Evolutionary conservation across 805 yeast species (phyloP), one percentile per base, ranked within the genome.

Genomic region (Ogataea naganishii): DNA sequence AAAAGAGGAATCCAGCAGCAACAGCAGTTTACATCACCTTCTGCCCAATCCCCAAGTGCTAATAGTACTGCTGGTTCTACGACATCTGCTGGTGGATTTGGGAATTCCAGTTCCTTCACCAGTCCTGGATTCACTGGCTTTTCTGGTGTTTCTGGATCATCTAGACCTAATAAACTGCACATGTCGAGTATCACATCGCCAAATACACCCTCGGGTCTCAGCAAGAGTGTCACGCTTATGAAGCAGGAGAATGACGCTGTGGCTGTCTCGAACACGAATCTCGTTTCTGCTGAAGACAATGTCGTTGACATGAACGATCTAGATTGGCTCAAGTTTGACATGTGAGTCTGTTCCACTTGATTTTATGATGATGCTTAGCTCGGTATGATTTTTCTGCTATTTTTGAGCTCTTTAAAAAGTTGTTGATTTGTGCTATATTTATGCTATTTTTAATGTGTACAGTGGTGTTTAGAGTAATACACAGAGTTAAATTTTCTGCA

Each of bases 311-410:
- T 46, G 26, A 44, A 43, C 14, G 58, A 54, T 31, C 40, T 56
- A 12, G 61, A 54, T 18, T 56, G 61, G 61, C 37, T 56, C 19
- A 53, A 49, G 31, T 56, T 56, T 40, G 59, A 53, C 27, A 47
- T 51, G 28, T 53, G 30, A 38, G 6, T n/a, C 25, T 12, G 16
- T 4, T 7, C 13, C 9, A 23, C 25, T 3, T 14, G 15, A 20
- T 6, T 28, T 11, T n/a, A 12, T 20, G 26, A 20, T 9, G 7
- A 20, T 17, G 6, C n/a, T n/a, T n/a, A n/a, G n/a, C n/a, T n/a
- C n/a, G n/a, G n/a, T n/a, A n/a, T n/a, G n/a, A n/a, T n/a, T n/a
- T n/a, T n/a, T n/a, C n/a, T n/a, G n/a, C n/a, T n/a, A n/a, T n/a
- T n/a, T n/a, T n/a, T n/a, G n/a, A n/a, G n/a, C n/a, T n/a, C n/a